Evolutionary conservation across 2,329 filamentous ascomycete genomes (phyloP), one percentile per base, ranked within the genome.

Genomic region (Lecanicillium sp.): DNA sequence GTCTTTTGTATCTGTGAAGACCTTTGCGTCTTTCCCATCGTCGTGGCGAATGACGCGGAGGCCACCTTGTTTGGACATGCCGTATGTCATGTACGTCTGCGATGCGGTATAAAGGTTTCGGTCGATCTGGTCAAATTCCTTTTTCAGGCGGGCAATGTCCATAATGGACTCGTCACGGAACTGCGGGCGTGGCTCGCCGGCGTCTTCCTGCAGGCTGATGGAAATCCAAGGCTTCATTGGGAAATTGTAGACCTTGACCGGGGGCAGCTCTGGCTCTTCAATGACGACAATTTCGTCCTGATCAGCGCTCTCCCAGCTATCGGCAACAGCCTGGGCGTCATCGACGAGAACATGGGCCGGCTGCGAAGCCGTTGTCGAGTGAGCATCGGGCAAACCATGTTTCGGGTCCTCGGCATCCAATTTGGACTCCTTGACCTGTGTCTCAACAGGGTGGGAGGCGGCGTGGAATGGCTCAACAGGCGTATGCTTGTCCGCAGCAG

Each of bases 41-140:
- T 94, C 86, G 63, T 98, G 92, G 45, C 87, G 80, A 55, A 98
- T 95, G 41, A 98, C 83, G 41, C 90, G 81, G 52, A 98, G 78
- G 34, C 92, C 92, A 36, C 88, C 88, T 48, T 88, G 86, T 68
- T 94, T 95, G 31, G 85, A 85, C 69, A 95, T 85, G 31, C 87
- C 88, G 53, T 96, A 98, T 5, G 86, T 82, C 61, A 98, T 96
- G 64, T 92, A 95, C 43, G 83, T 83, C 54, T 86, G 81, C 18
- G 87, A 90, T 14, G 90, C 89, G 5, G 89, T 84, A 35, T 90
- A 90, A 22, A 98, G 73, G 46, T 89, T 94, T 48, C 94, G 85
- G 56, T 98, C 92, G 45, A 95, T 82, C 64, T 96, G 92, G 55
- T 98, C 92, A 52, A 96, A 96, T 5, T 95, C 88, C 65, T 96